Conservation (phyloP, 805 yeast genomes). For the Zygosaccharomyces bailii region DNA sequence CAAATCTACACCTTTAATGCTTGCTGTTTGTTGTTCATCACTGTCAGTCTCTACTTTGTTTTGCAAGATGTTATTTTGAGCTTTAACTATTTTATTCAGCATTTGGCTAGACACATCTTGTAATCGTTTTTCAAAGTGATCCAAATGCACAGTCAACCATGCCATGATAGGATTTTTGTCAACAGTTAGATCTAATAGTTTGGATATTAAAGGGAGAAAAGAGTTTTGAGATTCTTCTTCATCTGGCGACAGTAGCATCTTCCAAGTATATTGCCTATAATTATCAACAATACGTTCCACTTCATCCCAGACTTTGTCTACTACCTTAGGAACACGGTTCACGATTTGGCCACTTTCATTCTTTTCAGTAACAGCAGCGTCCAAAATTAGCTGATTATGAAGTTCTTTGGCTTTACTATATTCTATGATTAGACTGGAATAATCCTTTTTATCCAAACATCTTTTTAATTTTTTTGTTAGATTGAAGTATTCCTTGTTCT, state of each 20-base stretch:
- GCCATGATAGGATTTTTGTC: constrained; percentile 60
- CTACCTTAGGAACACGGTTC: constrained; percentile 31
- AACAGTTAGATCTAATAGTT: constrained; percentile 59
- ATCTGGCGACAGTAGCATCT: constrained; percentile 36
- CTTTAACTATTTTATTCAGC: constrained; percentile 38
- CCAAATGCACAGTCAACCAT: constrained; percentile 55
- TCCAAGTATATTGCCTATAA: constrained; percentile 56
- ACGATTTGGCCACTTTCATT: constrained; percentile 32
- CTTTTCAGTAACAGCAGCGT: constrained; percentile 14
- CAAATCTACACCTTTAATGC: constrained; percentile 32
- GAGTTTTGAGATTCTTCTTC: constrained; percentile 25
- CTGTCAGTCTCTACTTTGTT: constrained; percentile 18
- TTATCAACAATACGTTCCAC: constrained; percentile 51
- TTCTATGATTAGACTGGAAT: constrained; percentile 53
- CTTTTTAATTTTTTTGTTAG: constrained; percentile 49
- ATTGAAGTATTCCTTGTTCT: constrained; percentile 52
- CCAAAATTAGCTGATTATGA: constrained; percentile 18
- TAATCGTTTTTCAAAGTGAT: constrained; percentile 39
- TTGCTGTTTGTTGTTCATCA: constrained; percentile 15
- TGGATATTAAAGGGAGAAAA: constrained; percentile 47
- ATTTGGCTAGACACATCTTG: constrained; percentile 43
- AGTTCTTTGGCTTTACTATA: constrained; percentile 48
- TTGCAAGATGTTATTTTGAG: constrained; percentile 41
- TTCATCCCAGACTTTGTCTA: constrained; percentile 53
- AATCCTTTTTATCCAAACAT: constrained; percentile 49